Base-by-base conservation (phyloP, 805 yeast species). In the Lachancea nothofagi region DNA sequence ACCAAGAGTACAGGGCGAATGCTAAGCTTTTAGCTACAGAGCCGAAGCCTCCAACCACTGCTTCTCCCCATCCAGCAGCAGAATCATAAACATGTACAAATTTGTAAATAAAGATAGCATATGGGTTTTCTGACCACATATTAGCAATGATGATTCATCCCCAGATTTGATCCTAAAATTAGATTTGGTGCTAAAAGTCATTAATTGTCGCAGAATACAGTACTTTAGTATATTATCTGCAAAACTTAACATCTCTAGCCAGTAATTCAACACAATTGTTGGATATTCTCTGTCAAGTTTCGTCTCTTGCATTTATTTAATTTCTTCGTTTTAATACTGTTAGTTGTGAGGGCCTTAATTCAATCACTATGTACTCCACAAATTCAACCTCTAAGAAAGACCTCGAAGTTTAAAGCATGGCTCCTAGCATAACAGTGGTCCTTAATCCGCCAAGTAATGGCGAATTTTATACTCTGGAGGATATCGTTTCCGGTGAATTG, bases 361-460 rank as follows among this genome's bases (percentile, higher is more conserved):
- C n/a, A n/a, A n/a, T n/a, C n/a, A n/a, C n/a, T n/a, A n/a, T n/a
- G n/a, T n/a, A n/a, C n/a, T n/a, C n/a, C n/a, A n/a, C n/a, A 10
- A 23, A 23, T 23, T 23, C 25, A 23, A 23, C 9, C 25, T 27
- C 29, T n/a, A n/a, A 27, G 7, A 9, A 27, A 9, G n/a, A 9
- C n/a, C 7, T 8, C 7, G n/a, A 27, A 15, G n/a, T 7, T 21
- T 24, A 14, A 25, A 24, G 10, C 14, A 57, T 56, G 64, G 48
- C 53, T 10, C 51, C 57, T 8, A 49, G 42, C 14, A 37, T 56
- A 2, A 41, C 43, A 19, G 15, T 59, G 24, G 29, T 17, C 2
- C 38, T 57, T 12, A 39, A 45, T 12, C 60, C 62, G 3, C 62
- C 64, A 7, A 32, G 42, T 13, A 59, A 62, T 48, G 59, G 49